These are phyloP conservation scores for Collybia sordida DNA, from an alignment of 768 basidiomycete genomes.

Conservation along the genomic window DNA sequence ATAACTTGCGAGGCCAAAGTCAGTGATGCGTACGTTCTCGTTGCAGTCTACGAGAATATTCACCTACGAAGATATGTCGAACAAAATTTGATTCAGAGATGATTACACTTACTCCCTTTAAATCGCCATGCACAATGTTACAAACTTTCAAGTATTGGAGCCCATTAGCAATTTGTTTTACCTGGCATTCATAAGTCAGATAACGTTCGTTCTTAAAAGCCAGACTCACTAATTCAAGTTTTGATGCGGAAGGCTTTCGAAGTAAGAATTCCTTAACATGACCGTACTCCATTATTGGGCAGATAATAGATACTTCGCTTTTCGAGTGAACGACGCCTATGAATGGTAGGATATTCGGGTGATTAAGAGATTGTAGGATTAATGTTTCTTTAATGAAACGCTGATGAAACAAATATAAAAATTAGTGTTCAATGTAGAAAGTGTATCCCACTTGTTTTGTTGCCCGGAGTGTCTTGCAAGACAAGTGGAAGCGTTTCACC, in stretches of 20 bases:
- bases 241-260: constrained; percentile 1
- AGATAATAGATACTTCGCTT: constrained; percentile 18
- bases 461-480: not conserved
- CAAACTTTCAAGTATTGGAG: constrained; percentile 23
- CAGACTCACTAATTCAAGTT: constrained; percentile 11
- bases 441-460: constrained; percentile 6
- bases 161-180: constrained; percentile 25
- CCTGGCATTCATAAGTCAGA: constrained; percentile 9
- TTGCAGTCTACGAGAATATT: constrained; percentile 14
- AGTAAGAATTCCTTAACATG: constrained; percentile 17
- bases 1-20: constrained; percentile 10
- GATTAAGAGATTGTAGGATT: constrained; percentile 17
- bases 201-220: not conserved
- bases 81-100: not conserved
- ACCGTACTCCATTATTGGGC: constrained; percentile 30
- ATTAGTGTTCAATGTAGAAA: not conserved
- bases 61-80: not conserved
- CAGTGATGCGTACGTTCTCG: constrained; percentile 9
- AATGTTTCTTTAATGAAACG: constrained; percentile 19
- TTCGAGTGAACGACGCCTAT: constrained; percentile 17
- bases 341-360: constrained; percentile 22
- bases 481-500: constrained; percentile 17
- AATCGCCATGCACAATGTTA: constrained; percentile 36
- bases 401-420: not conserved
- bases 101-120: constrained; percentile 32